Percentiles rank a stretch among this genome's conserved stretches.
These are phyloP conservation scores for Trichoderma sp. DNA, from an alignment of 2,329 filamentous ascomycete species.

Conservation along the genomic window DNA sequence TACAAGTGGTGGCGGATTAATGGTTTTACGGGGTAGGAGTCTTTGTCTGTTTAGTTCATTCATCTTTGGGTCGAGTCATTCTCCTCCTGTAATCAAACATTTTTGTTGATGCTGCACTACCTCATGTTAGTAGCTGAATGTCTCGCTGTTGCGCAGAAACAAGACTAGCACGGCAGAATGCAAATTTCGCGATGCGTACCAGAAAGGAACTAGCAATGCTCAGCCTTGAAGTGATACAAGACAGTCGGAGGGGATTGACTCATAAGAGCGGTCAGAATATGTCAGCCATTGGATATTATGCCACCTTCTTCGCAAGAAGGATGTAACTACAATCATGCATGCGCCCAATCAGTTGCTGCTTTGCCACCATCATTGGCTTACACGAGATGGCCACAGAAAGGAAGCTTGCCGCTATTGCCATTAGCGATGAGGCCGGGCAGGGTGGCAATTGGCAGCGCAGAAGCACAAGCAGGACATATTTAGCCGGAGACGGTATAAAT, in stretches of 20 bases:
- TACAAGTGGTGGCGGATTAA: background rate
- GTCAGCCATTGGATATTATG: background rate
- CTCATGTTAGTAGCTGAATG: background rate
- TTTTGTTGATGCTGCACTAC: slow-evolving; percentile 14
- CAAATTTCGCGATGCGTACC: slow-evolving; percentile 19
- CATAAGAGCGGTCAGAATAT: slow-evolving; percentile 9
- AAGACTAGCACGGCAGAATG: slow-evolving; percentile 17
- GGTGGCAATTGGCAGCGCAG: background rate
- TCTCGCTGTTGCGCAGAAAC: background rate
- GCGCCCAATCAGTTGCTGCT: background rate
- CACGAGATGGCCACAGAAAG: background rate
- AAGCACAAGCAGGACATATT: background rate
- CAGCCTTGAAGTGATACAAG: slow-evolving; percentile 15
- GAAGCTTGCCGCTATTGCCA: slow-evolving; percentile 3
- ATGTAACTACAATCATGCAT: slow-evolving; percentile 12
- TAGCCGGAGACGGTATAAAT: background rate
- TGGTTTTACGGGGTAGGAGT: background rate
- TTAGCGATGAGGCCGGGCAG: background rate
- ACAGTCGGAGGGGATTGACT: slow-evolving; percentile 7
- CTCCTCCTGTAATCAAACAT: background rate
- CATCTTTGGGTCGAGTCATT: slow-evolving; percentile 3
- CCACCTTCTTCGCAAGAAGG: background rate
- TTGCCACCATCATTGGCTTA: slow-evolving; percentile 1
- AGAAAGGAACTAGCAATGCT: slow-evolving; percentile 15
- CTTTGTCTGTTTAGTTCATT: background rate